Base-by-base conservation (phyloP, 2,329 filamentous ascomycete species). In the Drechslerella coelobrocha region DNA sequence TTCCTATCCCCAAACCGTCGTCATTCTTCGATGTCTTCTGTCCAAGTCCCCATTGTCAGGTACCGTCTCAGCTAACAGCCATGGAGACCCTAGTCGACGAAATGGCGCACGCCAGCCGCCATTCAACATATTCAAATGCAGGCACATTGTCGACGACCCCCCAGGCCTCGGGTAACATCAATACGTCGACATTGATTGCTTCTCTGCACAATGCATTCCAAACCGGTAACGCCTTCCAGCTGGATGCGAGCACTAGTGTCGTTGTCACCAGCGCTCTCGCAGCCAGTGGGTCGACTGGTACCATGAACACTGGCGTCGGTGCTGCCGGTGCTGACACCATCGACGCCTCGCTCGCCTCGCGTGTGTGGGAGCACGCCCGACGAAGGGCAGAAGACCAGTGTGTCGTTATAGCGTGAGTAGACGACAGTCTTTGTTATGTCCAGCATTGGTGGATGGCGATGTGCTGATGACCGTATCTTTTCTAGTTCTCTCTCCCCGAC, bases 351-450 rank as follows among this genome's bases (percentile, higher is more conserved):
- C 81, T 99, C 54, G 90, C 90, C 14, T 83, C 86, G 56, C 86
- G 91, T 78, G 92, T 92, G 1, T 99, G 94, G 93, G 94, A 99
- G 81, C 94, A 99, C 82, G 93, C 94, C 62, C 86, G 93, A 75
- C 87, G 94, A 72, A 86, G 94, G 81, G 94, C 94, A 43, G 94
- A 99, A 79, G 94, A 99, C 81, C 92, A 91, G 14, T 97, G 92
- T 78, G 89, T 99, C 73, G 83, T 97, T 59, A 81, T 99, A 74
- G 89, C 90, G 91, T 96, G 83, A 75, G 87, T 59, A 52, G 14
- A 21, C 29, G n/a, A 10, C 8, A 41, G 45, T 8, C 39, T 34
- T 19, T 17, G 21, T 23, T 24, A 6, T 8, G 5, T 2, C 12
- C 7, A 39, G 12, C 3, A 14, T 10, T 4, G 17, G 34, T 10